Conservation (phyloP, 768 basidiomycete genomes). For the Pleurotus sapidus region DNA sequence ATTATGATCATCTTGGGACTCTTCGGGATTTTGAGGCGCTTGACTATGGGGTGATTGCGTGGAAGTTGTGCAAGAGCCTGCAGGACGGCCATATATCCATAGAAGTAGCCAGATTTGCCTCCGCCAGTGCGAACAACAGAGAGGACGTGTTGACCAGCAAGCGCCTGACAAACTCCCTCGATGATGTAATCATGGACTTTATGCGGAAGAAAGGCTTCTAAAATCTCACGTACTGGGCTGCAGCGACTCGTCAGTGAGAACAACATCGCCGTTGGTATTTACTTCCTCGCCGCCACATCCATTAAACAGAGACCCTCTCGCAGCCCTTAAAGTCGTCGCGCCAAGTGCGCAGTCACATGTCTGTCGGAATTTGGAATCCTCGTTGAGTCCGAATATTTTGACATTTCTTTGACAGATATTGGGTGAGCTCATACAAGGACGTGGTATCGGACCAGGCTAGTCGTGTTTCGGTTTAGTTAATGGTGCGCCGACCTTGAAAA, state of each 20-base stretch:
- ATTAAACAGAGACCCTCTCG: background rate
- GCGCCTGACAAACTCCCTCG: constrained; percentile 14
- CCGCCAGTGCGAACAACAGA: background rate
- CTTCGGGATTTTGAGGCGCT: constrained; percentile 11
- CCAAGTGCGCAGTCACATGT: constrained; percentile 2
- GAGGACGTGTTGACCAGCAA: constrained; percentile 9
- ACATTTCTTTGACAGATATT: background rate
- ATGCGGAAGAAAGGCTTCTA: background rate
- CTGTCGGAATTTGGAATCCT: no score
- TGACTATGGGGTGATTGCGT: background rate
- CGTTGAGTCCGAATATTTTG: background rate
- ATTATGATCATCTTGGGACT: constrained; percentile 17
- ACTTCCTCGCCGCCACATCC: no score
- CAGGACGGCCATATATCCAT: background rate
- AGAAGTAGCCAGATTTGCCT: constrained; percentile 3
- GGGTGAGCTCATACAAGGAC: background rate
- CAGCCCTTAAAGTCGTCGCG: background rate
- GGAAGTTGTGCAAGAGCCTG: background rate
- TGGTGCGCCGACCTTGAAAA: no score
- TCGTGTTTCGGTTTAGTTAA: no score
- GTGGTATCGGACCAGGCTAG: no score
- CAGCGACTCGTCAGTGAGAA: no score
- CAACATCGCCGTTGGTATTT: no score
- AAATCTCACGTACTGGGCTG: background rate
- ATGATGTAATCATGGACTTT: constrained; percentile 16